Evolutionary conservation across 345 rosid species (phyloP), one percentile per base, ranked within the genome.

Genomic region (Gossypium anomalum): DNA sequence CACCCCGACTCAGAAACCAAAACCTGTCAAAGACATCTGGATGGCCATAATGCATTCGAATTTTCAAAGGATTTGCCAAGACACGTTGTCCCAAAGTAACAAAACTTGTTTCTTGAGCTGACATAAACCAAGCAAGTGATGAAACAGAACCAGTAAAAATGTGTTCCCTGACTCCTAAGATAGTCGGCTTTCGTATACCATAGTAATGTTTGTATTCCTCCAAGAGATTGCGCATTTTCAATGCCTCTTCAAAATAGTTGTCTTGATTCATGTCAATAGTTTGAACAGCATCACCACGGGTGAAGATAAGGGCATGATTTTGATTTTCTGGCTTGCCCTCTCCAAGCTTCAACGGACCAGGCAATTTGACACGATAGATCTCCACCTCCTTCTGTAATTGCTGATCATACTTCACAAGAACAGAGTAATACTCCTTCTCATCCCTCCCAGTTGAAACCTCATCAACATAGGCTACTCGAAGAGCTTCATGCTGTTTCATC

Each of bases 191-290:
- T 78, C 97, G 83, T 9, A 89, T 89, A 49, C 98, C 95, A 76
- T 94, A 89, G 78, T 77, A 61, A 34, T 7, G 80, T 82, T 80
- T 88, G 89, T 84, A 94, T 67, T 94, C 97, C 87, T 94, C 98
- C 92, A 94, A 83, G 69, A 94, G 84, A 82, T 94, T 94, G 67
- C 98, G 86, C 94, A 94, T 87, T 85, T 94, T 94, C 72, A 94
- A 95, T 3, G 98, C 97, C 90, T 94, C 98, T 81, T 94, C 98
- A 71, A 94, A 94, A 85, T 94, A 92, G 82, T 88, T 89, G 83
- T 94, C 98, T 86, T 94, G 98, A 85, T 94, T 94, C 98, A 94
- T 94, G 77, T 94, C 98, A 67, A 94, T 94, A n/a, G 98, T 94
- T 78, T 94, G 98, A 69, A 94, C 84, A 43, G 98, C 98, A 86